Evolutionary conservation across 352 stramenopile genomes (phyloP), one percentile per base, ranked within the genome.

Genomic region (Proteromonas lacertae): DNA sequence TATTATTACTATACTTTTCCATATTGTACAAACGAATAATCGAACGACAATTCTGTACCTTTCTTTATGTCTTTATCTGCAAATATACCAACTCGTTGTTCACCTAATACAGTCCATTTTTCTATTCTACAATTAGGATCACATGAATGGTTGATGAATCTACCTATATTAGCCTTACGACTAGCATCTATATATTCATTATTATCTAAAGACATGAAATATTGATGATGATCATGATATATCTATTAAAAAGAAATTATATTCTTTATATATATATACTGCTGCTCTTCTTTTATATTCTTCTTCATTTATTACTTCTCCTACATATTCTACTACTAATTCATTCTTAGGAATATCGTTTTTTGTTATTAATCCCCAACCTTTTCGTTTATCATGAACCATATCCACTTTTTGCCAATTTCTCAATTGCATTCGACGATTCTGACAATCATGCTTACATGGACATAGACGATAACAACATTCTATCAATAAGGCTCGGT

Each of bases 131-230:
- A 41, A 31, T 44, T 44, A 10, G 39, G 39, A 29, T 44, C 39
- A 29, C 39, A 44, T 14, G n/a, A 31, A 29, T 44, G 39, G 19
- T 44, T 44, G 7, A 44, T 35, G 17, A 44, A 44, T 29, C 39
- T 8, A 13, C 6, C 13, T 14, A 41, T 23, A 21, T 9, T 24
- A 7, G 29, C 39, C 20, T 37, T 41, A 1, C 12, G 6, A 2
- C 39, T 13, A 4, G 29, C 17, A 38, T 44, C 39, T 7, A 44
- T 4, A 29, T 22, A 41, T 23, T n/a, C n/a, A 21, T 24, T 22
- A 9, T 12, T 13, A 24, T 39, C 21, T 9, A 39, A 13, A 24
- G 20, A 5, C 21, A 39, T 39, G 1, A 39, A 7, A 20, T 39
- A 39, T 7, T 31, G 2, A 31, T 39, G 34, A 28, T 22, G 5